Conservation (phyloP, 306 rosid genomes). For the Elaeagnus macrophylla region DNA sequence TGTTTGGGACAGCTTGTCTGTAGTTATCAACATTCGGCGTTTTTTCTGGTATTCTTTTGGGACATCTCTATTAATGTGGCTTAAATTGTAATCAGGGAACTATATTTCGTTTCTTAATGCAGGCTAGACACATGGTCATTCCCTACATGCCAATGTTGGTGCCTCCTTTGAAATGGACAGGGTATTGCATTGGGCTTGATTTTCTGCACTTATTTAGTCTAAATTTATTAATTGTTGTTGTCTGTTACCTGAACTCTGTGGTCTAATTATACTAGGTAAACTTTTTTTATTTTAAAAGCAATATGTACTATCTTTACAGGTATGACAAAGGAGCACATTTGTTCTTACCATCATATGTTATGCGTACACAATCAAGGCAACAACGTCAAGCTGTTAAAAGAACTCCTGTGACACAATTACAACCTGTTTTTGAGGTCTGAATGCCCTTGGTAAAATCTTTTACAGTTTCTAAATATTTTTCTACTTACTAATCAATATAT, state of each 20-base stretch:
- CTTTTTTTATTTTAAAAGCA: slow-evolving; percentile 1
- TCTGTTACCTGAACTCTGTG: not conserved
- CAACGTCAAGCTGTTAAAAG: slow-evolving; percentile 80
- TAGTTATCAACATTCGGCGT: too few species aligned
- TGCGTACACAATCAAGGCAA: slow-evolving; percentile 90
- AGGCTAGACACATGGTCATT: slow-evolving; percentile 97
- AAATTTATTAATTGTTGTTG: not conserved
- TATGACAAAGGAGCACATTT: slow-evolving; percentile 87
- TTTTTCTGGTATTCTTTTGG: not conserved
- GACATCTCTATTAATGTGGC: slow-evolving; percentile 1
- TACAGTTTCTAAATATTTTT: slow-evolving; percentile 1
- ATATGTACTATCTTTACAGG: slow-evolving; percentile 35
- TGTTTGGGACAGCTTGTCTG: not conserved
- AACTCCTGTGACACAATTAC: slow-evolving; percentile 49
- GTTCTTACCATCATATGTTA: slow-evolving; percentile 78
- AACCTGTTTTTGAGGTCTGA: slow-evolving; percentile 71
- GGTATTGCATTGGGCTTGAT: slow-evolving; percentile 39
- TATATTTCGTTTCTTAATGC: slow-evolving; percentile 24
- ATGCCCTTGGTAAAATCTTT: slow-evolving; percentile 5
- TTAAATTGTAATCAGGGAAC: slow-evolving; percentile 8
- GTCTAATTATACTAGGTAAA: not conserved
- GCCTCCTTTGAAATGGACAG: slow-evolving; percentile 78
- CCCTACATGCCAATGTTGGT: slow-evolving; percentile 99
- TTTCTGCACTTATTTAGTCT: not conserved
- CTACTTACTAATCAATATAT: too few species aligned